Evolutionary conservation across 306 rosid species (phyloP).

Genomic region (Corylus avellana): DNA sequence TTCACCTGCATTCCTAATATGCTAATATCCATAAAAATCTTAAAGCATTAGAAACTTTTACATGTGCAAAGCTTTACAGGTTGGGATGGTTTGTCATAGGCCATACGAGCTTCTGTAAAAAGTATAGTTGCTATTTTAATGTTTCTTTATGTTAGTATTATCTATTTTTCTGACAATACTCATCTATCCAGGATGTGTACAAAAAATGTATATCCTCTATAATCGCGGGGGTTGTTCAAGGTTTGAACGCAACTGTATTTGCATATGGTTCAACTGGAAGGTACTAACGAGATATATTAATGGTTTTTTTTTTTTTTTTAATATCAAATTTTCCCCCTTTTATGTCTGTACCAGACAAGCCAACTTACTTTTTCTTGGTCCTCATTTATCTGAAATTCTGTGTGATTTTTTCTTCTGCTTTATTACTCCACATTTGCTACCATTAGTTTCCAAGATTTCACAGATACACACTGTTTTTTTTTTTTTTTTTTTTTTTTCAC

Average conservation of each 20-base stretch:
- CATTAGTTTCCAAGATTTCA: background rate
- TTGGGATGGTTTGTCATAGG: background rate
- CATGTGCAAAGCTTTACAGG: background rate
- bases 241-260: conserved; percentile 65
- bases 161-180: conserved; percentile 3
- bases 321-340: background rate
- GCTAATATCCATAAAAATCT: background rate
- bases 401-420: background rate
- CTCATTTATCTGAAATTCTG: background rate
- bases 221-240: conserved; percentile 59
- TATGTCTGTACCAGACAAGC: background rate
- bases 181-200: conserved; percentile 54
- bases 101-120: background rate
- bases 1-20: background rate
- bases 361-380: background rate
- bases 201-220: conserved; percentile 46
- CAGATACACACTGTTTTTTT: background rate
- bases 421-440: background rate
- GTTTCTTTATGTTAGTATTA: background rate
- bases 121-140: background rate
- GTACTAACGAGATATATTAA: conserved; percentile 28
- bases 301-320: background rate
- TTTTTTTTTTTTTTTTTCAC: background rate
- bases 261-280: conserved; percentile 74
- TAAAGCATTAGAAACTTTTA: background rate